These are phyloP conservation scores for Onygenales sp. DNA, from an alignment of 2,329 filamentous ascomycete species.

Conservation along the genomic window DNA sequence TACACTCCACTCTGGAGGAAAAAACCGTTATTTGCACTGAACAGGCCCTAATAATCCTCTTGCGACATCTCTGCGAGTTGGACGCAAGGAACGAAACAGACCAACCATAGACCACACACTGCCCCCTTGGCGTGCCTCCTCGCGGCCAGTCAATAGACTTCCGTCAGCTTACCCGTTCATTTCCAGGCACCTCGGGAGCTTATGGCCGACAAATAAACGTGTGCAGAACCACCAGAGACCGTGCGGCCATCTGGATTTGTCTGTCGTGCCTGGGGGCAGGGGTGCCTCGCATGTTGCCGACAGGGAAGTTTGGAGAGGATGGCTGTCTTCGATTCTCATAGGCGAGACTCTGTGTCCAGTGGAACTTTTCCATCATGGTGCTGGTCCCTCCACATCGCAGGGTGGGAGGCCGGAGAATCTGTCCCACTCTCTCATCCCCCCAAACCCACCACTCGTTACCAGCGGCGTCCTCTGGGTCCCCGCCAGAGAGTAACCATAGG, in stretches of 20 bases:
- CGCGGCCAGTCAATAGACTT: background rate
- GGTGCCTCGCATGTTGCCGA: background rate
- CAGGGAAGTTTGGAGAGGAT: background rate
- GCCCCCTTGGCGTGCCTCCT: background rate
- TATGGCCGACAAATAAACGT: background rate
- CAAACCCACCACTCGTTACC: background rate
- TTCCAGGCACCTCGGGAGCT: background rate
- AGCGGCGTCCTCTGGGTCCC: background rate
- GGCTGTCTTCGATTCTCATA: background rate
- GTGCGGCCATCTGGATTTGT: conserved; percentile 1
- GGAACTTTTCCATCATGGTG: background rate
- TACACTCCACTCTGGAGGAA: no score
- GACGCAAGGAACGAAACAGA: background rate
- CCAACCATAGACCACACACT: background rate
- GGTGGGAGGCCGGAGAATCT: background rate
- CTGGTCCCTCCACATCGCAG: background rate
- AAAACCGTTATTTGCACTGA: no score
- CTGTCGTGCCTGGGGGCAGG: conserved; percentile 1
- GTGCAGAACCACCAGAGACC: background rate
- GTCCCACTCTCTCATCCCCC: conserved; percentile 2
- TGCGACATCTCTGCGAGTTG: background rate
- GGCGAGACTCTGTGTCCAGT: background rate
- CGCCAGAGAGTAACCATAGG: conserved; percentile 1
- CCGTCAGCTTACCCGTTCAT: background rate
- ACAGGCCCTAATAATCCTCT: no score